Evolutionary conservation across 83 land plant genomes (phyloP), one percentile per base, ranked within the genome.

Genomic region (Picea mariana): DNA sequence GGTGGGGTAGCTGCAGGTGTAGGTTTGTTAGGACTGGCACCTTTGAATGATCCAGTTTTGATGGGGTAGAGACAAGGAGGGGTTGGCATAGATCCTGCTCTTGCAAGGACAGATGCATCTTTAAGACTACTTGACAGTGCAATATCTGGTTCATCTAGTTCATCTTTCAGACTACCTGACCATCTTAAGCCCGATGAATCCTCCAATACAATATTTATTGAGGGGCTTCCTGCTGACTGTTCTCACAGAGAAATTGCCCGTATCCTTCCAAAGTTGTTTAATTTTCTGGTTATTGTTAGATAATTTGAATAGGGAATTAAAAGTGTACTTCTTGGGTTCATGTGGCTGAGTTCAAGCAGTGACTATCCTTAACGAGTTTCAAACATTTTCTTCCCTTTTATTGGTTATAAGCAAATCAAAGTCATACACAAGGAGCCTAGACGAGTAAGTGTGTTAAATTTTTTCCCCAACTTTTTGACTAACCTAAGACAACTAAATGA

Each of bases 381-480:
- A 27, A 1, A 1, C 0, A 27, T 27, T 27, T 27, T 27, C 31
- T 27, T 0, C 31, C 31, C 31, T 27, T 27, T 27, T 27, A 27
- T 27, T 27, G 31, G 31, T 27, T 92, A 87, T 63, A 90, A 85
- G 68, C 89, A 92, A 60, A 84, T 90, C 7, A 88, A 77, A 83
- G 87, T 90, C 83, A 79, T 92, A 23, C 93, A 92, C 75, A 92
- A 90, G 89, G 94, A 92, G 68, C 81, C 91, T 42, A 79, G 92
- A 77, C 84, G 71, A 26, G 94, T 90, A 90, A 75, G 93, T 84
- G 47, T 4, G 5, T 44, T 6, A 6, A 44, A 6, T 44, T 6
- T 44, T 44, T 44, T 44, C 0, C 47, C 7, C 47, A 44, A 3
- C 7, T 44, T 44, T 44, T 6, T 44, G 47, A 44, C 7, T 6